Conservation (phyloP, 2,329 filamentous ascomycete species). For the Alternaria ethzedia region DNA sequence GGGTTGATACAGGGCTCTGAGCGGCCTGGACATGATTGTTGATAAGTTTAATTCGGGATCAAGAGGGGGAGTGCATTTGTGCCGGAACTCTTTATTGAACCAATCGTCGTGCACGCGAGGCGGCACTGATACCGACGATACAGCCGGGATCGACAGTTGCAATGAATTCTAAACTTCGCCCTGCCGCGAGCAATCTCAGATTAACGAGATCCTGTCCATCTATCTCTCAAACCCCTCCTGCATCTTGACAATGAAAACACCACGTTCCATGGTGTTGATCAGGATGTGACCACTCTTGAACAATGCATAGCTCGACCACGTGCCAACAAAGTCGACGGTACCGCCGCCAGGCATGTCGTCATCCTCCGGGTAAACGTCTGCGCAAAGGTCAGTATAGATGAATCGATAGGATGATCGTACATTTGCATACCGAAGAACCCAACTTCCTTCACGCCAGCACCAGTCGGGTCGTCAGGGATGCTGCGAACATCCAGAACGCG, state of each 20-base stretch:
- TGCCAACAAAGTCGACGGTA: constrained; percentile 52
- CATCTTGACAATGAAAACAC: constrained; percentile 47
- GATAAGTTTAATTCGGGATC: neutral
- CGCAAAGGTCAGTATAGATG: neutral
- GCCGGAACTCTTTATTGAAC: neutral
- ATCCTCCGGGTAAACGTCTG: constrained; percentile 53
- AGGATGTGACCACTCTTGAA: constrained; percentile 50
- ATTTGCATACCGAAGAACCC: constrained; percentile 45
- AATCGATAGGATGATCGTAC: neutral
- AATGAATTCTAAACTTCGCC: neutral
- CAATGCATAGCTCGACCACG: constrained; percentile 52
- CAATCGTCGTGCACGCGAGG: neutral
- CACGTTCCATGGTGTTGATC: constrained; percentile 51
- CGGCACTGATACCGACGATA: neutral
- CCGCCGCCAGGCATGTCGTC: constrained; percentile 49
- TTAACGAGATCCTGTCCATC: neutral
- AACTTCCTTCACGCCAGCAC: constrained; percentile 51
- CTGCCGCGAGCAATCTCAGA: neutral
- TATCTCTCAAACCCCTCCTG: constrained; percentile 24
- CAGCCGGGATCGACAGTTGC: neutral
- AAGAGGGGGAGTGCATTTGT: neutral
- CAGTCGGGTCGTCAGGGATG: constrained; percentile 50
- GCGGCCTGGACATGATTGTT: neutral
- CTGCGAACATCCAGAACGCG: constrained; percentile 52
- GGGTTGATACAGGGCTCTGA: neutral